Percentiles rank a stretch among this genome's conserved stretches.
phyloP scores from a whole-genome alignment of 73 alveolate genomes.

The Diophrys sp. region DNA sequence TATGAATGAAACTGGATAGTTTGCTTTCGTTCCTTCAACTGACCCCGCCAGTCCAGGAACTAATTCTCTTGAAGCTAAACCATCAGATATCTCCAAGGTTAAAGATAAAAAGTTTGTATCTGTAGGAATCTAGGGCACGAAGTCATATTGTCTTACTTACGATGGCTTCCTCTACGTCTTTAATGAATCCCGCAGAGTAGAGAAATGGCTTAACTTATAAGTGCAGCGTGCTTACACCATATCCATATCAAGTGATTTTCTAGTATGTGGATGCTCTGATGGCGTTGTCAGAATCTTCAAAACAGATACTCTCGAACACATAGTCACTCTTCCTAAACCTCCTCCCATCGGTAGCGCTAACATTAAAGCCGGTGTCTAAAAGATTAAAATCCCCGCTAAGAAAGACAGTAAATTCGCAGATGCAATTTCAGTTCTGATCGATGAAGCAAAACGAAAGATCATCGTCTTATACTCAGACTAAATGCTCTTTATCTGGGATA shows the following conservation, averaged over 20 bases:
- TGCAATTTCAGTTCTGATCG: slow-evolving; percentile 73
- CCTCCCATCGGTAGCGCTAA: slow-evolving; percentile 95
- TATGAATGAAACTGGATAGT: too few relatives aligned
- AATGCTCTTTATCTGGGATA: slow-evolving; percentile 95
- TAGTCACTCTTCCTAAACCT: slow-evolving; percentile 86
- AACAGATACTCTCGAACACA: slow-evolving; percentile 76
- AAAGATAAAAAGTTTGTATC: slow-evolving; percentile 60
- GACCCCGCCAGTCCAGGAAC: slow-evolving; percentile 38
- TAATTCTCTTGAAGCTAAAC: slow-evolving; percentile 75
- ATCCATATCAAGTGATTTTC: slow-evolving; percentile 59
- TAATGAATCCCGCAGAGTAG: slow-evolving; percentile 70
- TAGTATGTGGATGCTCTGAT: slow-evolving; percentile 94
- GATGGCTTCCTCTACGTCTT: slow-evolving; percentile 86
- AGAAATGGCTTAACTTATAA: slow-evolving; percentile 94
- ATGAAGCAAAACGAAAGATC: slow-evolving; percentile 64
- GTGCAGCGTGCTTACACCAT: slow-evolving; percentile 74
- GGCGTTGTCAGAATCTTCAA: slow-evolving; percentile 86
- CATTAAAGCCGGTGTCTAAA: slow-evolving; percentile 64
- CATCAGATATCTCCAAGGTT: slow-evolving; percentile 59
- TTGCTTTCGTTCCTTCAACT: too few relatives aligned
- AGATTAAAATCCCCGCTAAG: slow-evolving; percentile 38
- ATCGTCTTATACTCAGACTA: slow-evolving; percentile 88
- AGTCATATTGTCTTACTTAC: slow-evolving; percentile 72
- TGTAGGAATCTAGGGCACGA: slow-evolving; percentile 29
- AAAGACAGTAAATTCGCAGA: slow-evolving; percentile 76